Evolutionary conservation across 306 rosid genomes (phyloP).

Genomic region (Morella rubra): DNA sequence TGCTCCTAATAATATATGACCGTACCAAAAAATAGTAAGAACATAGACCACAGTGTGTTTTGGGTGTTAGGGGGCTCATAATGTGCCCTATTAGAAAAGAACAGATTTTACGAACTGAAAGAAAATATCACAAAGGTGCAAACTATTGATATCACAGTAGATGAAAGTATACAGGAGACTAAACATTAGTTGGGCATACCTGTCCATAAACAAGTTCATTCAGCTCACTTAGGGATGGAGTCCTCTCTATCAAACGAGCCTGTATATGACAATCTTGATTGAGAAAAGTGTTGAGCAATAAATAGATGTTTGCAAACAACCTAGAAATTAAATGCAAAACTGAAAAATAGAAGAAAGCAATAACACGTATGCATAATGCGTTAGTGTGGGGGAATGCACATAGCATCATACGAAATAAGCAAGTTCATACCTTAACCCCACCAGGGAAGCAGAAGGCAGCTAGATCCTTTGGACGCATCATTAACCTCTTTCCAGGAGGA

Average conservation of each 20-base stretch:
- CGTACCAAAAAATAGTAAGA: no score
- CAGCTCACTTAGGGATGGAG: constrained; percentile 89
- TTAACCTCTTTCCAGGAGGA: constrained; percentile 74
- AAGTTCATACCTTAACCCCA: constrained; percentile 76
- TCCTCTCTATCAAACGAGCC: constrained; percentile 88
- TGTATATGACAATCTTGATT: constrained; percentile 45
- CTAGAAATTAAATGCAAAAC: background rate
- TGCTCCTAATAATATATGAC: no score
- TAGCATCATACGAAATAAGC: constrained; percentile 25
- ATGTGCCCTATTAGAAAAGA: background rate
- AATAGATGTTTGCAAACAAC: background rate
- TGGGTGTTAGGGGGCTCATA: no score
- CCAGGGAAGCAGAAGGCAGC: constrained; percentile 85
- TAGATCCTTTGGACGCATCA: constrained; percentile 70
- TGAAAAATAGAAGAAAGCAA: background rate
- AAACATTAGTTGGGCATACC: constrained; percentile 48
- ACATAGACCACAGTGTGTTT: no score
- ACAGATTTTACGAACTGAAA: constrained; percentile 13
- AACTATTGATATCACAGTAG: constrained; percentile 16
- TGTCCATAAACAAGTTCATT: constrained; percentile 92
- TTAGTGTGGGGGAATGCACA: background rate
- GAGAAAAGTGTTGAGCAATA: constrained; percentile 16
- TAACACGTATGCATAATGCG: background rate
- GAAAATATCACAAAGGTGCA: background rate
- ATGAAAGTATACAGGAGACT: constrained; percentile 4